Evolutionary conservation across 345 rosid genomes (phyloP), one percentile per base, ranked within the genome.

Genomic region (Conringia planisiliqua): DNA sequence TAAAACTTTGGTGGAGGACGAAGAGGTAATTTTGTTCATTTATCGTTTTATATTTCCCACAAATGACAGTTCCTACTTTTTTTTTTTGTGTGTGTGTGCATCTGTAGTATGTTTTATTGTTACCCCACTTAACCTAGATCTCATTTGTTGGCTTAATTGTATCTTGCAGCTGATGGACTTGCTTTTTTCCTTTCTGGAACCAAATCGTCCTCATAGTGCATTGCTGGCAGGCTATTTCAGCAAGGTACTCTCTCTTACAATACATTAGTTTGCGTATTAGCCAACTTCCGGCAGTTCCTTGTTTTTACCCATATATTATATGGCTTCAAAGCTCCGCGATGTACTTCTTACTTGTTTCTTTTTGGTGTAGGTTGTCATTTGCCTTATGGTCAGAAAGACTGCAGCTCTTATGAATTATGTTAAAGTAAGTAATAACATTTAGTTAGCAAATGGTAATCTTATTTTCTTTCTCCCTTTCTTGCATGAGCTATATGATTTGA

Each of bases 181-280:
- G 52, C 96, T 96, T 68, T 92, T 96, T 86, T 88, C 96, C 77
- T 92, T 90, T 82, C 83, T 96, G 88, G 89, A 90, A 82, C 93
- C 95, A 52, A 85, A 86, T 68, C 93, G 90, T 78, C 77, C 85
- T 75, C 98, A 92, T 75, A 87, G 96, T 83, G 88, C 98, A 32
- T 79, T 90, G 79, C 83, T 89, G 63, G 99, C 99, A 43, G 98
- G 98, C 59, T 96, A 96, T 84, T 96, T 96, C 82, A 89, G 99
- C 86, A 96, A 96, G 93, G 98, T 96, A 57, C 58, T 62, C 70
- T 72, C 55, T 65, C 66, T 58, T 46, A 48, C 55, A 12, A 42
- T 36, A 8, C 59, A 14, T 4, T 12, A 43, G 4, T 47, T 26
- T 54, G 1, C 29, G 3, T 43, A 27, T 55, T 70, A 20, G 12